Conservation (phyloP, 2,329 filamentous ascomycete genomes). For the Ambrosiella cleistominuta region DNA sequence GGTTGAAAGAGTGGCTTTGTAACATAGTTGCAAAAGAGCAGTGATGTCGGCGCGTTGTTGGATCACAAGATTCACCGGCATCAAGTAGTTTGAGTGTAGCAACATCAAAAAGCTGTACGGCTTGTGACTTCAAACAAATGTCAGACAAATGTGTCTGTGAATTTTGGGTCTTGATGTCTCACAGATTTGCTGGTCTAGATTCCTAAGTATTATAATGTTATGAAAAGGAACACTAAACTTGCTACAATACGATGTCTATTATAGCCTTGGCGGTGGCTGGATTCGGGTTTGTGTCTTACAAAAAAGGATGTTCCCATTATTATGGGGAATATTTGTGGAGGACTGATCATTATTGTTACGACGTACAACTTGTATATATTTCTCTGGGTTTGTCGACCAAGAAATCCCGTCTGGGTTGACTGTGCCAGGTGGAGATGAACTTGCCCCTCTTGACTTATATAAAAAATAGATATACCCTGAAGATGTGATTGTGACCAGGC, state of each 20-base stretch:
- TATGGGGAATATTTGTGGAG: too few relatives aligned
- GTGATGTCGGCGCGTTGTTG: not conserved
- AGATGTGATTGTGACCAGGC: too few relatives aligned
- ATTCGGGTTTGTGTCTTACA: not conserved
- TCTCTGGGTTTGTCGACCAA: too few relatives aligned
- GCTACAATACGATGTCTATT: not conserved
- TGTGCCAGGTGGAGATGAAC: too few relatives aligned
- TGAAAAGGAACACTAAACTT: not conserved
- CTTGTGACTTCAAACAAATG: not conserved
- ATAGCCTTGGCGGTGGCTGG: not conserved
- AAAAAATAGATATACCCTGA: too few relatives aligned
- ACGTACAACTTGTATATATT: too few relatives aligned
- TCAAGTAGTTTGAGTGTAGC: not conserved
- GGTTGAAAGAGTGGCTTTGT: not conserved
- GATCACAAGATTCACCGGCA: not conserved
- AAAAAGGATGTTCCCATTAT: not conserved
- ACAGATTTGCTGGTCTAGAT: not conserved
- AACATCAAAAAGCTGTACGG: not conserved
- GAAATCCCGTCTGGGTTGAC: too few relatives aligned
- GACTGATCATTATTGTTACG: too few relatives aligned
- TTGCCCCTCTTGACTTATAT: too few relatives aligned
- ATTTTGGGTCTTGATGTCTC: too few relatives aligned
- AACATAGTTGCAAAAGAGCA: not conserved
- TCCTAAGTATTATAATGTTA: not conserved
- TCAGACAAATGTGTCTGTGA: too few relatives aligned